phyloP scores from a whole-genome alignment of 2,329 filamentous ascomycete species.

The Stenocarpella maydis region DNA sequence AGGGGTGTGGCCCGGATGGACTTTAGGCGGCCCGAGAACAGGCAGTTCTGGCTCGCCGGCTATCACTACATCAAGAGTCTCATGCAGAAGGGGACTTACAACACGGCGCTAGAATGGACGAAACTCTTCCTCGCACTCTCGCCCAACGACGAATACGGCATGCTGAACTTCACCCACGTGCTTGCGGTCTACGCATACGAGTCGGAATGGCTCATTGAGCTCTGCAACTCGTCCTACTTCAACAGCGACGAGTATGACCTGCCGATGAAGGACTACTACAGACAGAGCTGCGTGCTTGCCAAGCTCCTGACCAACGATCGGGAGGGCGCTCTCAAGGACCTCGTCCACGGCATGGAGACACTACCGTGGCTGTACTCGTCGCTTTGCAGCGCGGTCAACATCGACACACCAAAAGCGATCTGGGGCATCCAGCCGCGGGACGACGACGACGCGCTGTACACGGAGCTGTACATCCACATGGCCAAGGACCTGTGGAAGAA shows the following conservation, averaged over 20 bases:
- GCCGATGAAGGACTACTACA: conserved; percentile 67
- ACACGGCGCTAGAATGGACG: conserved; percentile 92
- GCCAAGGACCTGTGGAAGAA: conserved; percentile 89
- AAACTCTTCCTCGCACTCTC: conserved; percentile 83
- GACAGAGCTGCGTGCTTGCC: conserved; percentile 80
- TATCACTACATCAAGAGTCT: conserved; percentile 90
- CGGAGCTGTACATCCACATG: conserved; percentile 77
- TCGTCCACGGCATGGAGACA: conserved; percentile 73
- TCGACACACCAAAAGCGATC: conserved; percentile 80
- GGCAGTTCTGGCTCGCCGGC: conserved; percentile 89
- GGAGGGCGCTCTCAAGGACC: conserved; percentile 68
- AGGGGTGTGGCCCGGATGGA: conserved; percentile 82
- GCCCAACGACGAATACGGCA: conserved; percentile 81
- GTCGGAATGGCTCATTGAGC: conserved; percentile 76
- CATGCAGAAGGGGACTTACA: conserved; percentile 89
- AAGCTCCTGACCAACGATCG: conserved; percentile 74
- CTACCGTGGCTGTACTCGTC: conserved; percentile 87
- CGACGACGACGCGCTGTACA: conserved; percentile 72
- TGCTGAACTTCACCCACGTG: conserved; percentile 82
- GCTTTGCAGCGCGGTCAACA: conserved; percentile 80
- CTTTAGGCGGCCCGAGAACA: conserved; percentile 84
- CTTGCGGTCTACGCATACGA: conserved; percentile 84
- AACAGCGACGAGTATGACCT: conserved; percentile 42
- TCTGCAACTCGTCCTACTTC: conserved; percentile 62
- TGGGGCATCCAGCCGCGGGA: conserved; percentile 81